Percentiles rank a stretch among this genome's conserved stretches.
phyloP scores from a whole-genome alignment of 495 filamentous ascomycete genomes.

The Penicillium cosmopolitanum region DNA sequence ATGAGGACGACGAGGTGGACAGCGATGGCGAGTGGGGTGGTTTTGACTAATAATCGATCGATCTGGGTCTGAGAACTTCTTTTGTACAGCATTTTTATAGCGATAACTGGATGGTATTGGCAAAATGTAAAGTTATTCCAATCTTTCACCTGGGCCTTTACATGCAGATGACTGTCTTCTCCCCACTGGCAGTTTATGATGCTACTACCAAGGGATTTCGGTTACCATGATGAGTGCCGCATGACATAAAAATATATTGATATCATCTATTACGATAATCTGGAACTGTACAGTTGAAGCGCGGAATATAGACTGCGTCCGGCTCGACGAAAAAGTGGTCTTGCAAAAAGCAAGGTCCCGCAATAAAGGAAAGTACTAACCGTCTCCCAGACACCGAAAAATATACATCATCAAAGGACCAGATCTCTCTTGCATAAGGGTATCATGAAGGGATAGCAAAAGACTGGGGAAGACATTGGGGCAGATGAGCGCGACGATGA shows the following conservation, averaged over 20 bases:
- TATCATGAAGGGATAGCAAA: conserved; percentile 39
- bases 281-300: conserved; percentile 16
- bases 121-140: conserved; percentile 9
- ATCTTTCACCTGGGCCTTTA: not conserved
- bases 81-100: conserved; percentile 31
- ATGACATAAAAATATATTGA: conserved; percentile 16
- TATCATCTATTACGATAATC: conserved; percentile 16
- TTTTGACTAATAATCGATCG: conserved; percentile 57
- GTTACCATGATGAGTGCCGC: not conserved
- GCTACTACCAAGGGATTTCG: conserved; percentile 13
- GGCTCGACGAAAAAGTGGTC: not conserved
- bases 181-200: too few relatives aligned
- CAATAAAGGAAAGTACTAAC: not conserved
- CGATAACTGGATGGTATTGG: conserved; percentile 12
- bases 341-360: conserved; percentile 1
- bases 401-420: conserved; percentile 12
- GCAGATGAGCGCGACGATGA: conserved; percentile 12
- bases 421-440: conserved; percentile 37
- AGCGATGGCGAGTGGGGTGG: conserved; percentile 71
- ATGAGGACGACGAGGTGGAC: conserved; percentile 48
- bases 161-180: not conserved
- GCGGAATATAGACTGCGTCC: conserved; percentile 5
- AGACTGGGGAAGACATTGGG: conserved; percentile 11
- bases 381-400: conserved; percentile 4
- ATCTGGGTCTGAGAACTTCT: conserved; percentile 3